Base-by-base conservation (phyloP, 2,329 filamentous ascomycete species). In the Arthrobotrys megalospora region DNA sequence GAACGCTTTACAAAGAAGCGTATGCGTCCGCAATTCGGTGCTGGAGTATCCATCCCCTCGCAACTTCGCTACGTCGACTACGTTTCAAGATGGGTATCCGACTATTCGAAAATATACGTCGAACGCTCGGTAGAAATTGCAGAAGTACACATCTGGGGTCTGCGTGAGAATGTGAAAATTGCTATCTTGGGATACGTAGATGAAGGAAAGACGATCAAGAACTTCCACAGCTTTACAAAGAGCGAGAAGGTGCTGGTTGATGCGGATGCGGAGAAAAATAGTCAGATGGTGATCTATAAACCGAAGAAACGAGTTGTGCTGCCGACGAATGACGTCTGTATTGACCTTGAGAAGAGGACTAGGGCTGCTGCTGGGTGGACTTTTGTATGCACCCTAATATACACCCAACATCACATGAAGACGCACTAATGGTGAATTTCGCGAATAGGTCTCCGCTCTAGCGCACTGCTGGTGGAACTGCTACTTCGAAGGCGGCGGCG, bases 391-490 rank as follows among this genome's bases (percentile, higher is more conserved):
- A 11, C 21, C 14, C 48, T 8, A 0, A 16, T 50, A 12, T 12
- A 11, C 28, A n/a, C 19, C 16, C 10, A 12, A 52, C 10, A 14
- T 16, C 24, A 28, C 16, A 19, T 14, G 24, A 28, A 28, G 19
- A 4, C 24, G 21, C 12, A 50, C 47, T 41, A 47, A 45, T 6
- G 28, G 28, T 16, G 11, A 28, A 19, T 43, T 7, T 34, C 32
- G 10, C 16, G 8, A 24, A 11, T 14, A 79, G 76, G 68, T 79
- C 2, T 97, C 95, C 0, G 91, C 94, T 0, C 91, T 98, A 8
- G 94, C 94, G 0, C 95, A 98, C 82, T 93, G 97, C 14, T 99
- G 96, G 96, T 97, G 97, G 87, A 99, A 99, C 82, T 87, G 91
- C 1, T 98, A 91, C 84, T 98, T 98, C 82, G 96, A 98, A 85